Percentiles rank a stretch among this genome's conserved stretches.
phyloP scores from a whole-genome alignment of 1,284 basidiomycete genomes.

The Pseudozyma hubeiensis region DNA sequence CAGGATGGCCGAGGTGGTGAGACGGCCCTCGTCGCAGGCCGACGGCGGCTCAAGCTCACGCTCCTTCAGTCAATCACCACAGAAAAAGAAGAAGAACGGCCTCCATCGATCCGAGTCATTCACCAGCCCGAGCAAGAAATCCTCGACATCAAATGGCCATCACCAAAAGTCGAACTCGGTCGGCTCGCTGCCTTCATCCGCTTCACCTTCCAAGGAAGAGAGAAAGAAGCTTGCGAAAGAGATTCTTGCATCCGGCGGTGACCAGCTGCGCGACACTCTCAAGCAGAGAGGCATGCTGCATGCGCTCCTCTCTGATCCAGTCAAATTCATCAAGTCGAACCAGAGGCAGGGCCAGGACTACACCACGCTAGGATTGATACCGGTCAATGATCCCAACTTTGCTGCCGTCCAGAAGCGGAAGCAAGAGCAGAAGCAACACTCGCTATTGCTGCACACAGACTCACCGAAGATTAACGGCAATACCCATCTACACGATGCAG shows the following conservation, averaged over 20 bases:
- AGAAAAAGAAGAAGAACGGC: constrained; percentile 36
- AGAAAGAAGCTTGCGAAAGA: constrained; percentile 32
- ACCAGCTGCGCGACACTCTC: constrained; percentile 33
- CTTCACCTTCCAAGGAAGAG: constrained; percentile 34
- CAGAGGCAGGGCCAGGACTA: constrained; percentile 48
- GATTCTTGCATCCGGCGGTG: constrained; percentile 25
- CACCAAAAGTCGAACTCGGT: constrained; percentile 17
- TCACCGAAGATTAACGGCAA: constrained; percentile 32
- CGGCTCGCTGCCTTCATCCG: constrained; percentile 20
- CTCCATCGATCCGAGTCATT: constrained; percentile 32
- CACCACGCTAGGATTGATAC: constrained; percentile 35
- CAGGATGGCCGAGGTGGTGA: constrained; percentile 47
- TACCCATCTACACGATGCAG: not conserved
- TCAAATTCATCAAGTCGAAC: constrained; percentile 47
- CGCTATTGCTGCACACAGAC: constrained; percentile 37
- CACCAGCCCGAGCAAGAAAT: constrained; percentile 25
- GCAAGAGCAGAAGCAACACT: constrained; percentile 47
- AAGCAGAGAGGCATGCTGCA: constrained; percentile 64
- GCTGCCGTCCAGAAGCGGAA: constrained; percentile 40
- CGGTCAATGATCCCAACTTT: constrained; percentile 46
- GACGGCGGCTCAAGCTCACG: constrained; percentile 31
- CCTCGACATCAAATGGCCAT: constrained; percentile 12
- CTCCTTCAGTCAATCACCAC: constrained; percentile 41
- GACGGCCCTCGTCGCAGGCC: constrained; percentile 31
- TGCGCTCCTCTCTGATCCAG: constrained; percentile 46